phyloP scores from a whole-genome alignment of 257 asterid genomes.

The Gentiana straminea region DNA sequence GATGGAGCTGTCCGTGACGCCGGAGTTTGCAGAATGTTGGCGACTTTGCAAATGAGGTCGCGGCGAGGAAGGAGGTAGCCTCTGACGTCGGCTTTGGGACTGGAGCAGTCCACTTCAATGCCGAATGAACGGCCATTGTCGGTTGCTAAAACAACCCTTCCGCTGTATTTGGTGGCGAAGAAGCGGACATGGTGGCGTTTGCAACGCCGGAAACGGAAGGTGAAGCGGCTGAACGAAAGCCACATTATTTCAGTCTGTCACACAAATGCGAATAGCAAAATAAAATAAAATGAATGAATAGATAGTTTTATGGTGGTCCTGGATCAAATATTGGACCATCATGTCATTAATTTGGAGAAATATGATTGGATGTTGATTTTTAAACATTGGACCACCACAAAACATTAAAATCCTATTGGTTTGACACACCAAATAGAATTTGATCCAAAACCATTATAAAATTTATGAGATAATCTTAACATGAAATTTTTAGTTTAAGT shows the following conservation, averaged over 20 bases:
- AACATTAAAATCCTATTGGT: too few relatives aligned
- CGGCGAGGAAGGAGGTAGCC: constrained; percentile 94
- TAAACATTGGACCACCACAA: too few relatives aligned
- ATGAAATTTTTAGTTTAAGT: too few relatives aligned
- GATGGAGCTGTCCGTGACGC: constrained; percentile 27
- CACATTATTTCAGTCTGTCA: background rate
- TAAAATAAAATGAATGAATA: too few relatives aligned
- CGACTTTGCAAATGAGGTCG: constrained; percentile 64
- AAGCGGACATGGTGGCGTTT: constrained; percentile 29
- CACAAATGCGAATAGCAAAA: background rate
- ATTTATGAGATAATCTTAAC: too few relatives aligned
- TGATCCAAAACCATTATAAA: too few relatives aligned
- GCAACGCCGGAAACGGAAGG: constrained; percentile 14
- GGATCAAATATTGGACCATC: too few relatives aligned
- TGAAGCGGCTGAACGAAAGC: constrained; percentile 14
- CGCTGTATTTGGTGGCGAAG: constrained; percentile 80
- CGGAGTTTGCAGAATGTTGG: constrained; percentile 49
- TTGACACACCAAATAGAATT: too few relatives aligned
- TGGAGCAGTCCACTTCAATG: constrained; percentile 50
- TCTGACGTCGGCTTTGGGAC: constrained; percentile 47
- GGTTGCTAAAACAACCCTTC: constrained; percentile 43
- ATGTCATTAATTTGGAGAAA: too few relatives aligned
- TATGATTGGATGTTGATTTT: too few relatives aligned
- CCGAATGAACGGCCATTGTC: constrained; percentile 57
- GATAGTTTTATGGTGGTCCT: too few relatives aligned